Percentiles rank a stretch among this genome's conserved stretches.
Conservation (phyloP, 140 eudicot genomes). For the Flaveria floridana region DNA sequence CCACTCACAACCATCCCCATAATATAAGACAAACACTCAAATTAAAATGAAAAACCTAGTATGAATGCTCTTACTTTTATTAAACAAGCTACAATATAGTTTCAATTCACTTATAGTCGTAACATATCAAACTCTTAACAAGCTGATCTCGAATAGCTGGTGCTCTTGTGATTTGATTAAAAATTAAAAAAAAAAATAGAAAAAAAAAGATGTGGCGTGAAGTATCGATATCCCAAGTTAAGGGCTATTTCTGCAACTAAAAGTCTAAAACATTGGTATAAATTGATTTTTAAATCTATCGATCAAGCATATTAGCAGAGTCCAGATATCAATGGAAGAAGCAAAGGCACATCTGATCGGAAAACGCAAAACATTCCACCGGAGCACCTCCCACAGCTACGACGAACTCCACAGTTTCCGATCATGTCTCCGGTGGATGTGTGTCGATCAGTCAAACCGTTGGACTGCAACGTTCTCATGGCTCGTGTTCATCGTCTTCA, state of each 20-base stretch:
- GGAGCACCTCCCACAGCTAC: slow-evolving; percentile 52
- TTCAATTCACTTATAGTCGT: too few species aligned
- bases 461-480: slow-evolving; percentile 59
- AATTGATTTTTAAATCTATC: background rate
- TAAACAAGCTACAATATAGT: too few species aligned
- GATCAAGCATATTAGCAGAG: slow-evolving; percentile 18
- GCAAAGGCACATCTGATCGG: slow-evolving; percentile 24
- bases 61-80: too few species aligned
- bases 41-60: too few species aligned
- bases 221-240: background rate
- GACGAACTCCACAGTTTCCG: slow-evolving; percentile 79
- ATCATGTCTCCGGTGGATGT: slow-evolving; percentile 46
- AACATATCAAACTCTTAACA: too few species aligned
- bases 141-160: too few species aligned
- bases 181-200: too few species aligned
- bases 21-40: too few species aligned
- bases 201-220: background rate
- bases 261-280: background rate
- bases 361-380: slow-evolving; percentile 35
- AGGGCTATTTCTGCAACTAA: background rate
- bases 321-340: slow-evolving; percentile 36
- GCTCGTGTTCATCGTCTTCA: slow-evolving; percentile 58
- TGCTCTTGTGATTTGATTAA: too few species aligned
- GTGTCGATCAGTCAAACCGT: slow-evolving; percentile 70
- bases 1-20: too few species aligned